These are phyloP conservation scores for Yamadazyma triangularis DNA, from an alignment of 1,139 yeast species.

Conservation along the genomic window DNA sequence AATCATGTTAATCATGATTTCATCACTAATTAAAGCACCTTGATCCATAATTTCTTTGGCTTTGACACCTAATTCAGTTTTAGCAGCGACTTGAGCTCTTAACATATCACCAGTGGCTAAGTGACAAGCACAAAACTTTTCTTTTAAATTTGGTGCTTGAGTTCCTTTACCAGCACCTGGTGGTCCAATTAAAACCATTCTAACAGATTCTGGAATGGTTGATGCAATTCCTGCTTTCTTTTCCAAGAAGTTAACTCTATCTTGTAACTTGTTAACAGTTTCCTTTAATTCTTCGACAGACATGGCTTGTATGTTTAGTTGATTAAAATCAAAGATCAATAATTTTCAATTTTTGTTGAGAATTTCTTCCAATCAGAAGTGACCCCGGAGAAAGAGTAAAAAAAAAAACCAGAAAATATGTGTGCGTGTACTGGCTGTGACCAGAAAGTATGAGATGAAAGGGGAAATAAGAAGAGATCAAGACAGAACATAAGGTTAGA, in stretches of 20 bases:
- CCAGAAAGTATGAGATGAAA: no score
- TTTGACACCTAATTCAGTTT: slow-evolving; percentile 85
- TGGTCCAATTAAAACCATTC: slow-evolving; percentile 98
- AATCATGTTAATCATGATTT: slow-evolving; percentile 98
- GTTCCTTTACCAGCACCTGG: slow-evolving; percentile 99
- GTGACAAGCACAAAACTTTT: slow-evolving; percentile 95
- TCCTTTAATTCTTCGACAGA: slow-evolving; percentile 62
- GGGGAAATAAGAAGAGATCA: no score
- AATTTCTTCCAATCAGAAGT: neutral
- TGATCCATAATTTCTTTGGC: slow-evolving; percentile 99
- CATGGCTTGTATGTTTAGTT: no score
- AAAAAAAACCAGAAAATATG: no score
- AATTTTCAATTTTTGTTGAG: slow-evolving; percentile 4
- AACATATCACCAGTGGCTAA: slow-evolving; percentile 99
- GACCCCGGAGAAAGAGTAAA: no score
- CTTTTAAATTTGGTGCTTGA: slow-evolving; percentile 96
- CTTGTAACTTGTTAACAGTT: slow-evolving; percentile 60
- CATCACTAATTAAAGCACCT: slow-evolving; percentile 96
- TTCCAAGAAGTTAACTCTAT: slow-evolving; percentile 62
- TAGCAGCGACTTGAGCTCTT: slow-evolving; percentile 92
- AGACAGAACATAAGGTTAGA: no score
- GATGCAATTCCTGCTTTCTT: slow-evolving; percentile 60
- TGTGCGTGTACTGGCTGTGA: no score
- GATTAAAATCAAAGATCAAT: no score
- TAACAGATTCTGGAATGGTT: slow-evolving; percentile 68